A percentile compares a stretch with the other conserved stretches of the same genome.
Evolutionary conservation across 176 grass and related monocot genomes (phyloP).

Genomic region (Metroxylon sagu): DNA sequence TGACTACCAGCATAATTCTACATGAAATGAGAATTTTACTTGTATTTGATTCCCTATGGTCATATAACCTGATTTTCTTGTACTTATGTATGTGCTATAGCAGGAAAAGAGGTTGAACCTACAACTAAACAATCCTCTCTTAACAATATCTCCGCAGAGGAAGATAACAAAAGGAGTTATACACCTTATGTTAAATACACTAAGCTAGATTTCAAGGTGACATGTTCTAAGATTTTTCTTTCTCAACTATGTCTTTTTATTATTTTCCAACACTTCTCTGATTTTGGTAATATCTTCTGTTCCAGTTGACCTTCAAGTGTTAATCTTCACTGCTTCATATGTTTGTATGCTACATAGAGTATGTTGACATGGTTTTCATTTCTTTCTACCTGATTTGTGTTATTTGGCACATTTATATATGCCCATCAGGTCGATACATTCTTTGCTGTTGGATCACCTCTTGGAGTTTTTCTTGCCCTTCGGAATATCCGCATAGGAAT

Average conservation of each 20-base stretch:
- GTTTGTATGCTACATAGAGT: no score
- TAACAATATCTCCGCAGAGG: conserved; percentile 7
- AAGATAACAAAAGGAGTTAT: conserved; percentile 39
- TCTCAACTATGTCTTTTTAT: neutral
- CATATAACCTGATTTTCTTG: no score
- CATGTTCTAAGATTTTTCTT: neutral
- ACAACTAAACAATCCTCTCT: conserved; percentile 21
- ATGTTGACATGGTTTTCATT: no score
- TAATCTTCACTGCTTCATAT: no score
- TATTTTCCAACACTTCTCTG: no score
- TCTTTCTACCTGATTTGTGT: no score
- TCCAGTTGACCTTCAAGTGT: no score
- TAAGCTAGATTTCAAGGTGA: conserved; percentile 92
- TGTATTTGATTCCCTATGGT: no score
- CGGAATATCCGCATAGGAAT: conserved; percentile 90
- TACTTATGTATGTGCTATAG: neutral
- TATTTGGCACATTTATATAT: conserved; percentile 8
- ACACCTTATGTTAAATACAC: conserved; percentile 77
- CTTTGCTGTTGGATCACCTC: conserved; percentile 89
- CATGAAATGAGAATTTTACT: no score
- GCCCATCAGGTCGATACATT: conserved; percentile 84
- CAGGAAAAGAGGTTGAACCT: conserved; percentile 47
- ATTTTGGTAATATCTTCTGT: no score
- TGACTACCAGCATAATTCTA: no score
- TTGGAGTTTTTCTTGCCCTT: conserved; percentile 83